Percentiles rank a stretch among this genome's conserved stretches.
Conservation (phyloP, 2,329 filamentous ascomycete species). For the Blastomyces parvus region DNA sequence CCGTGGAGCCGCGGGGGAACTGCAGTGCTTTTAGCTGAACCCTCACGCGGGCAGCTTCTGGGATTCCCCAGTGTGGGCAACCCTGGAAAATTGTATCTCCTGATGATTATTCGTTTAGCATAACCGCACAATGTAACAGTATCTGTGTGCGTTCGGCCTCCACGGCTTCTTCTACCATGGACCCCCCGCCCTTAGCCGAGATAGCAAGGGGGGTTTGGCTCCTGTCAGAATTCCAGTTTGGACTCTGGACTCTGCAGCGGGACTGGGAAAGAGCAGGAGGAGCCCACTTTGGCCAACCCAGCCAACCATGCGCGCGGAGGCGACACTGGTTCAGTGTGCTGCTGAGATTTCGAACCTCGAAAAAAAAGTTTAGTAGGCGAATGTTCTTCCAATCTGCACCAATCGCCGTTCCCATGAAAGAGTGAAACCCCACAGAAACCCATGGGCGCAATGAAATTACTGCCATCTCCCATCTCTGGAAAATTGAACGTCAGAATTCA, state of each 20-base stretch:
- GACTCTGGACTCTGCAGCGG: no score
- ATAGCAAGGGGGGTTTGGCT: not conserved
- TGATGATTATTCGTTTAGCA: not conserved
- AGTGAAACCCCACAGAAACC: not conserved
- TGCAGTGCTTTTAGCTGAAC: not conserved
- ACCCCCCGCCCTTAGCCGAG: not conserved
- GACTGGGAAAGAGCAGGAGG: not conserved
- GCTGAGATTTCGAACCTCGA: not conserved
- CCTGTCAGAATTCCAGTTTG: not conserved
- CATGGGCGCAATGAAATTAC: not conserved
- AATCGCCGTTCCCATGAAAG: not conserved
- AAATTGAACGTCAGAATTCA: not conserved
- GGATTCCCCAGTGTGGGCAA: not conserved
- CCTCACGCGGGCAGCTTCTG: not conserved
- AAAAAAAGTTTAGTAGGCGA: no score
- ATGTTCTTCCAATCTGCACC: not conserved
- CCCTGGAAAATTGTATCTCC: not conserved
- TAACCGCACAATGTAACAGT: not conserved
- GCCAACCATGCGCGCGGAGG: not conserved
- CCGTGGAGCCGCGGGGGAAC: not conserved
- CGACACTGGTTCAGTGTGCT: not conserved
- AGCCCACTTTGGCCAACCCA: not conserved
- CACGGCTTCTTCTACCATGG: not conserved
- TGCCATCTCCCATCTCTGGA: not conserved
- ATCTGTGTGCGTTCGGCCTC: not conserved